Percentiles rank a stretch among this genome's conserved stretches.
These are phyloP conservation scores for Phaeosphaeria sp. DNA, from an alignment of 2,329 filamentous ascomycete genomes.

Conservation along the genomic window DNA sequence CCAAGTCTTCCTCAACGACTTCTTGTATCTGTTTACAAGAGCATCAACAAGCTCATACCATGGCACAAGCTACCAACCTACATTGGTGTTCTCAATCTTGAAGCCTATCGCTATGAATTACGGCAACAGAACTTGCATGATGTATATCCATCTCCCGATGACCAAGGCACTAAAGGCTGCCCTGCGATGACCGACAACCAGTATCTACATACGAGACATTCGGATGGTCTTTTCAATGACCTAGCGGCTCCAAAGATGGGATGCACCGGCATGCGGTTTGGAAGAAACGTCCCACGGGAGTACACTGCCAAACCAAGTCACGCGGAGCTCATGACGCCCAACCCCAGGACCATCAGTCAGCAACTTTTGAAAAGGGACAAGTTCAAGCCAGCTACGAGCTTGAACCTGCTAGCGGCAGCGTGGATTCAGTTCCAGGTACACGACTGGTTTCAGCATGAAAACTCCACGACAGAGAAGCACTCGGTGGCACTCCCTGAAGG, in stretches of 20 bases:
- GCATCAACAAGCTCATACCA: constrained; percentile 48
- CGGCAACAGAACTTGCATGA: constrained; percentile 55
- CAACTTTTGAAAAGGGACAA: constrained; percentile 51
- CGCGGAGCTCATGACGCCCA: constrained; percentile 53
- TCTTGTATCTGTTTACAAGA: constrained; percentile 44
- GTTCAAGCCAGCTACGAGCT: constrained; percentile 54
- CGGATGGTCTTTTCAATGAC: constrained; percentile 55
- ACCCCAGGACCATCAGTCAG: constrained; percentile 53
- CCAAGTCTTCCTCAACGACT: constrained; percentile 17
- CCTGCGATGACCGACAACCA: constrained; percentile 40
- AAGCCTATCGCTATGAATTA: constrained; percentile 51
- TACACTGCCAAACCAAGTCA: constrained; percentile 48
- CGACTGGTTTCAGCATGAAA: constrained; percentile 22
- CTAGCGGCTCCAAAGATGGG: constrained; percentile 53
- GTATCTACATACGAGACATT: constrained; percentile 48
- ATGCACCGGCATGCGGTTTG: constrained; percentile 54
- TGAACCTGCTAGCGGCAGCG: constrained; percentile 56
- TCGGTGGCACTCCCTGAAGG: constrained; percentile 44
- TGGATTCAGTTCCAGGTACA: constrained; percentile 55
- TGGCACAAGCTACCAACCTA: constrained; percentile 54
- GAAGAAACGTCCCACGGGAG: constrained; percentile 52
- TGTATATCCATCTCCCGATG: constrained; percentile 47
- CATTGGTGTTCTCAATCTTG: constrained; percentile 52
- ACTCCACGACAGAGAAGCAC: constrained; percentile 36
- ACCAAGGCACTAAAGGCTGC: constrained; percentile 45